phyloP scores from a whole-genome alignment of 495 filamentous ascomycete genomes.

The Xylaria palmicola region DNA sequence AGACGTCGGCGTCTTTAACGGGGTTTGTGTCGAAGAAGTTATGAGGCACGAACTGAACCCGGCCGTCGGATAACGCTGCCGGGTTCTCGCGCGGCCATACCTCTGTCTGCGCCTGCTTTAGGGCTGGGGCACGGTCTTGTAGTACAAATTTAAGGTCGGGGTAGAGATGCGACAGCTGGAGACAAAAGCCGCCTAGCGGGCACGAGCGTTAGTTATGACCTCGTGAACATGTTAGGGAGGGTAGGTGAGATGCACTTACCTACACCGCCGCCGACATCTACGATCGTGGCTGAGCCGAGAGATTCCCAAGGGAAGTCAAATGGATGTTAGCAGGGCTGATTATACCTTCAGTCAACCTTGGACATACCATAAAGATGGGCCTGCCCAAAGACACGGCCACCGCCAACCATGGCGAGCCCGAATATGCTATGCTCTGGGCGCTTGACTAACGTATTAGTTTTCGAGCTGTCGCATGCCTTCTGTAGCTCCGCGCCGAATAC shows the following conservation, averaged over 20 bases:
- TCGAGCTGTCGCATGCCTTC: neutral
- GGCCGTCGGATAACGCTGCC: slow-evolving; percentile 22
- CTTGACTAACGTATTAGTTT: slow-evolving; percentile 7
- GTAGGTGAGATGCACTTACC: slow-evolving; percentile 22
- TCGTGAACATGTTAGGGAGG: neutral
- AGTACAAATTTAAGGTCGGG: slow-evolving; percentile 38
- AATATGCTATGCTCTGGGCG: slow-evolving; percentile 36
- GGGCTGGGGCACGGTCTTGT: slow-evolving; percentile 37
- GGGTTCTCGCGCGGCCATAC: slow-evolving; percentile 31
- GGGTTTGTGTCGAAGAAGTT: slow-evolving; percentile 45
- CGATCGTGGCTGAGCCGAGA: slow-evolving; percentile 33
- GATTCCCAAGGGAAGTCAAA: slow-evolving; percentile 38
- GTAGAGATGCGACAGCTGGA: slow-evolving; percentile 29
- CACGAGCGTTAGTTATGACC: neutral
- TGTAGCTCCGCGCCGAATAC: neutral
- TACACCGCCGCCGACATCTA: slow-evolving; percentile 43
- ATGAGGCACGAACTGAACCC: slow-evolving; percentile 37
- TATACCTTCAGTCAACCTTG: neutral
- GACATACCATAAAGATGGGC: slow-evolving; percentile 30
- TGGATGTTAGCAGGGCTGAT: neutral
- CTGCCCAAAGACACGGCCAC: slow-evolving; percentile 28
- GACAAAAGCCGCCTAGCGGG: slow-evolving; percentile 27
- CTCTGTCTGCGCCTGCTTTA: slow-evolving; percentile 28
- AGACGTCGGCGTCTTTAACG: slow-evolving; percentile 38
- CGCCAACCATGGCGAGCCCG: slow-evolving; percentile 34